Base-by-base conservation (phyloP, 2,329 filamentous ascomycete genomes). In the Leptographium flavum region DNA sequence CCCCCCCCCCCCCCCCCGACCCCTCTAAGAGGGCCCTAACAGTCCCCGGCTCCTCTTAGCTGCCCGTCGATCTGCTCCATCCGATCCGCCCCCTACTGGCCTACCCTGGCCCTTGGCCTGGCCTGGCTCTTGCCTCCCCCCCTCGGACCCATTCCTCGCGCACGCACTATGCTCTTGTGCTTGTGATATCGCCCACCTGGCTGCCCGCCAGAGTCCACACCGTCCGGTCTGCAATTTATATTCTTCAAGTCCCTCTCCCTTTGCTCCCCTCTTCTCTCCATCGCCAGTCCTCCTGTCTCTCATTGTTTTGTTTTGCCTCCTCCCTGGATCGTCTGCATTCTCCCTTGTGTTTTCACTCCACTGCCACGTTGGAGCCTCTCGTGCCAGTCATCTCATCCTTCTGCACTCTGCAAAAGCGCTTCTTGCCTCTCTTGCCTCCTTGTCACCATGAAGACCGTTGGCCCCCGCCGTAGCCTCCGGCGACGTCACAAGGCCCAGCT, bases 391-490 rank as follows among this genome's bases (percentile, higher is more conserved):
- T 28, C 27, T 28, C 3, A 9, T 28, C 8, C 27, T 9, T 28
- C 27, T 9, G 27, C 8, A 28, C 8, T 28, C 27, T n/a, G n/a
- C n/a, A n/a, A n/a, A n/a, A n/a, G n/a, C n/a, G n/a, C n/a, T n/a
- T n/a, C n/a, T n/a, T n/a, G 35, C 19, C 13, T 23, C 15, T 23
- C 13, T 23, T 13, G 35, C 19, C 15, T 37, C 23, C 39, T 23
- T 17, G 23, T 21, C 7, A 49, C 49, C 40, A 13, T 43, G 38
- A 51, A 48, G 42, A 45, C 42, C 5, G 28, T 17, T 25, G 21
- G 30, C 35, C 41, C 45, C 6, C 49, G 43, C 28, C 42, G 44
- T 22, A 39, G 45, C 38, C 32, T 42, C 23, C 47, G 40, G n/a
- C 47, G 43, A 23, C 45, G 47, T 17, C 42, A 32, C 30, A 15